phyloP scores from a whole-genome alignment of 352 stramenopile species.

The Plasmopara viticola region DNA sequence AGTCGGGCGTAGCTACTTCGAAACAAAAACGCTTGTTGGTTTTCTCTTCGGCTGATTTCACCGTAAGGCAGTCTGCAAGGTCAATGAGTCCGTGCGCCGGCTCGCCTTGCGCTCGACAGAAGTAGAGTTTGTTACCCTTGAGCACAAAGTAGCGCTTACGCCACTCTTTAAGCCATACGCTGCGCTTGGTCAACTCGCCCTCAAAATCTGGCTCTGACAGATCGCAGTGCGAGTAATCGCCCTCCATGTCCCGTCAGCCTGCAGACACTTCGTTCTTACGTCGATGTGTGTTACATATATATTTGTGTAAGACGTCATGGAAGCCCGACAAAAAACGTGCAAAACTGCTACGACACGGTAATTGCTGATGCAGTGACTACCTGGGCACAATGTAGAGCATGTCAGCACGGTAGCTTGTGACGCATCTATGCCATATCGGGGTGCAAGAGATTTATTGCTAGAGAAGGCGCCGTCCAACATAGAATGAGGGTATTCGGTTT shows the following conservation, averaged over 20 bases:
- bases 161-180: constrained; percentile 90
- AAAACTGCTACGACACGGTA: too few species aligned
- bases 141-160: constrained; percentile 88
- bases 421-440: too few species aligned
- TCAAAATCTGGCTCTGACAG: constrained; percentile 83
- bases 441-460: too few species aligned
- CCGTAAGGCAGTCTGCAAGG: constrained; percentile 84
- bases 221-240: constrained; percentile 68
- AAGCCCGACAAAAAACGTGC: too few species aligned
- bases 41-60: constrained; percentile 89
- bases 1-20: constrained; percentile 84
- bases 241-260: constrained; percentile 38
- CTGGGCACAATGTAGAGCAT: too few species aligned
- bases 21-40: constrained; percentile 90
- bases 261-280: neutral
- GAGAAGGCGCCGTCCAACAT: too few species aligned
- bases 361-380: too few species aligned
- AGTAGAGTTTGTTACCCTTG: constrained; percentile 90
- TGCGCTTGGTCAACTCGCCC: constrained; percentile 87
- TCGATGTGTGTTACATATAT: neutral
- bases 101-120: constrained; percentile 65
- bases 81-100: constrained; percentile 86
- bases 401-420: too few species aligned
- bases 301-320: neutral
- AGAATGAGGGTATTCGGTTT: too few species aligned